A percentile compares a stretch with the other conserved stretches of the same genome.
phyloP scores from a whole-genome alignment of 495 filamentous ascomycete genomes.

The Neurospora tetrasperma region DNA sequence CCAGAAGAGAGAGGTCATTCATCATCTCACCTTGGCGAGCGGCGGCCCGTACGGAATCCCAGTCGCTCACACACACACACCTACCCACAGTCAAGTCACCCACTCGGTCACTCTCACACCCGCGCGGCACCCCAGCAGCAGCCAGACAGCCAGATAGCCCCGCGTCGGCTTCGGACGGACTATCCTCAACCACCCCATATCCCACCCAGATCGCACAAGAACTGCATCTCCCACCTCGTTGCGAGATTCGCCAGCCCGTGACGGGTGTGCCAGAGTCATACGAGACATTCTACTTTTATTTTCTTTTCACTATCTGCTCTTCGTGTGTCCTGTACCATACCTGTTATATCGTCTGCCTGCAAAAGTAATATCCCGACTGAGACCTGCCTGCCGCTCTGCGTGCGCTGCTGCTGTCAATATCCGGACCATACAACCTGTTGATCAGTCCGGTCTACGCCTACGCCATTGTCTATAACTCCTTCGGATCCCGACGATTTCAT shows the following conservation, averaged over 20 bases:
- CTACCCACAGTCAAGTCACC: neutral
- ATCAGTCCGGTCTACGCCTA: neutral
- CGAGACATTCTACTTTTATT: conserved; percentile 40
- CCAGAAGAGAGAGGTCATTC: neutral
- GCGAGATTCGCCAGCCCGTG: conserved; percentile 19
- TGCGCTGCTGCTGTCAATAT: neutral
- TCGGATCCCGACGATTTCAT: conserved; percentile 8
- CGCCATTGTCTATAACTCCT: neutral
- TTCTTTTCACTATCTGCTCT: conserved; percentile 13
- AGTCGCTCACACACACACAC: neutral
- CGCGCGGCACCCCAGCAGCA: neutral
- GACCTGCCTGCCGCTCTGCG: conserved; percentile 7
- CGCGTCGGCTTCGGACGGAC: neutral
- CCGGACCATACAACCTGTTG: neutral
- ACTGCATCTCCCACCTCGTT: conserved; percentile 14
- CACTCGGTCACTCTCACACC: neutral
- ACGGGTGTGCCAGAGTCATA: conserved; percentile 24
- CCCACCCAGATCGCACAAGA: neutral
- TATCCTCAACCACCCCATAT: conserved; percentile 1
- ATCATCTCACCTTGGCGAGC: neutral
- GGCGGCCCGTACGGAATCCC: neutral
- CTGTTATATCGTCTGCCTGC: neutral
- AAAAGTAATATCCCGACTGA: conserved; percentile 1
- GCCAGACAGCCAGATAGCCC: neutral
- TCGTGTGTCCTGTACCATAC: neutral